phyloP scores from a whole-genome alignment of 768 basidiomycete genomes.

The Daedaleopsis nitida region DNA sequence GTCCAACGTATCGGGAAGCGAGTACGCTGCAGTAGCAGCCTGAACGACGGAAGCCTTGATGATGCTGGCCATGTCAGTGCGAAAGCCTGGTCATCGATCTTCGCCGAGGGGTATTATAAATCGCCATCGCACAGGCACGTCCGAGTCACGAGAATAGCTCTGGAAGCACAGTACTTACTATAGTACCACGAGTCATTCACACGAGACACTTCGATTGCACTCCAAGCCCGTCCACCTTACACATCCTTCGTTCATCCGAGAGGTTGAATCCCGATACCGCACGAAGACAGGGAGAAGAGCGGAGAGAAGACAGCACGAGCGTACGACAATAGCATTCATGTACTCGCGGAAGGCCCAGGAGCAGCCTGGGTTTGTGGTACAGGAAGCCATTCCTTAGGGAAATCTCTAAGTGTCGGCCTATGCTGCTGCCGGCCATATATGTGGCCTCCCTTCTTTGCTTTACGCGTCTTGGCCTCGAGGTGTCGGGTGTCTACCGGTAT shows the following conservation, averaged over 20 bases:
- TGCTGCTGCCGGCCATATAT: slow-evolving; percentile 51
- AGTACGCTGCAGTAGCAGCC: slow-evolving; percentile 49
- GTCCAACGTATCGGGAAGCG: slow-evolving; percentile 46
- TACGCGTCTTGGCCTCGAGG: slow-evolving; percentile 67
- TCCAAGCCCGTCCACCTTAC: slow-evolving; percentile 3
- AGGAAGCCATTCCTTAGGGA: slow-evolving; percentile 86
- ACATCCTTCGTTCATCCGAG: neutral
- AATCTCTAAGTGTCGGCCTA: slow-evolving; percentile 73
- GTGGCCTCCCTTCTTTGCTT: slow-evolving; percentile 73
- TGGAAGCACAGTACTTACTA: too few species aligned
- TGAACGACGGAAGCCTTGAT: slow-evolving; percentile 57
- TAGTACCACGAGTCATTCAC: slow-evolving; percentile 6
- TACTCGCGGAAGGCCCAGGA: slow-evolving; percentile 18
- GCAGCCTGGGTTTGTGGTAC: slow-evolving; percentile 18
- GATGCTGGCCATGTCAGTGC: slow-evolving; percentile 25
- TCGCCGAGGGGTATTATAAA: neutral
- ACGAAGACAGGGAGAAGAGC: neutral
- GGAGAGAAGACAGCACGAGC: neutral
- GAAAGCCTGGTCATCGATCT: neutral
- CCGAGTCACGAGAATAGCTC: slow-evolving; percentile 11
- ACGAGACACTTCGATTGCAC: slow-evolving; percentile 7
- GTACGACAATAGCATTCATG: slow-evolving; percentile 15
- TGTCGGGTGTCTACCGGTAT: slow-evolving; percentile 86
- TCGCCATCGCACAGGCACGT: neutral
- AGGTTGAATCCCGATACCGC: neutral